Base-by-base conservation (phyloP, 2,329 filamentous ascomycete species). In the Cryphonectria japonica region DNA sequence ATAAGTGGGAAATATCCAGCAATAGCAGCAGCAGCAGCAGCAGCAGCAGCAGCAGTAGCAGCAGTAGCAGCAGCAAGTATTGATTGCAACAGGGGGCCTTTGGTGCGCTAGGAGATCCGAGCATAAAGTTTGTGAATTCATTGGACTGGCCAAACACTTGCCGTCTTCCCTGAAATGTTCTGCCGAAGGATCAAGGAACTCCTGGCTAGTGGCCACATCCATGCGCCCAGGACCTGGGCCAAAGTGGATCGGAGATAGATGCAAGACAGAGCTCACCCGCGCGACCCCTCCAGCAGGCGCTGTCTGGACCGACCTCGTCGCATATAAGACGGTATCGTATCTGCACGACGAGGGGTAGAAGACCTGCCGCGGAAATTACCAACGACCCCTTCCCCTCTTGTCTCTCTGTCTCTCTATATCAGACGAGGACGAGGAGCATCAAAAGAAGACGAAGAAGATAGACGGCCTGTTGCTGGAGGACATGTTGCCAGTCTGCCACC, bases 121-220 rank as follows among this genome's bases (percentile, higher is more conserved):
- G 69, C 67, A 73, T 73, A 73, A 63, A 73, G 71, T 73, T 73
- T 71, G 69, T 68, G 41, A 69, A 69, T 69, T 71, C 66, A 68
- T 69, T 66, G 69, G 71, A 68, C 71, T 64, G 65, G 66, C 69
- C 66, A 68, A 71, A 71, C 66, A 61, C 34, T 39, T 69, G 62
- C 66, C 69, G 69, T 69, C 32, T 67, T 71, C 71, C 69, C 70
- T 66, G 61, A 68, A 64, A 69, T 66, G 71, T 69, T 71, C 64
- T 73, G 69, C 71, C 66, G 69, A 73, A 69, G 69, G 69, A 71
- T 71, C 71, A 73, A 65, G 71, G 71, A 72, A 71, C 66, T 71
- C 71, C 71, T 72, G 69, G 71, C 71, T 71, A 72, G 66, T 71
- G 66, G 57, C 57, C 62, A 60, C 69, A 50, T 65, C 69, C 71